phyloP scores from a whole-genome alignment of 768 basidiomycete genomes.

The Pholiota microspora region DNA sequence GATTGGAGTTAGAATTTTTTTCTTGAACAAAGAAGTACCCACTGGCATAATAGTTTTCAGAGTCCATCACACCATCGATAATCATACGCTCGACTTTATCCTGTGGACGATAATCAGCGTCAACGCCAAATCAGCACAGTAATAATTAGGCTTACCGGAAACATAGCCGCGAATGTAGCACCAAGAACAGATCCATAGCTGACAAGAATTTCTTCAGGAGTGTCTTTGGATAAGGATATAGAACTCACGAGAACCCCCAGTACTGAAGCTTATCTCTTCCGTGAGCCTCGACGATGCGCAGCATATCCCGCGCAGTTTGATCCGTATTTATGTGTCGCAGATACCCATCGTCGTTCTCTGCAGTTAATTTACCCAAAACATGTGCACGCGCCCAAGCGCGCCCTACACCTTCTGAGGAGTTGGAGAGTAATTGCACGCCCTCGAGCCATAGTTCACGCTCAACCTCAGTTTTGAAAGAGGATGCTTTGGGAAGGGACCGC shows the following conservation, averaged over 20 bases:
- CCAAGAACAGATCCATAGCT: conserved; percentile 29
- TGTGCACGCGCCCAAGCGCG: conserved; percentile 31
- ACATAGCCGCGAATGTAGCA: conserved; percentile 31
- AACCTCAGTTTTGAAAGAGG: conserved; percentile 28
- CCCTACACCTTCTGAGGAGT: not conserved
- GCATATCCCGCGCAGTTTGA: conserved; percentile 36
- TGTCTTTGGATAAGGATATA: not conserved
- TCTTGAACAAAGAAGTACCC: not conserved
- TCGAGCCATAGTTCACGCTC: not conserved
- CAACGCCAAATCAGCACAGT: not conserved
- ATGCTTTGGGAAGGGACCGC: conserved; percentile 33
- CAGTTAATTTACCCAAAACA: conserved; percentile 29
- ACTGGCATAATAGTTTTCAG: conserved; percentile 38
- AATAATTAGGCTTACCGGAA: conserved; percentile 24
- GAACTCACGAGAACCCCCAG: conserved; percentile 30
- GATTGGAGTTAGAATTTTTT: not conserved
- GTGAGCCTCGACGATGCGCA: conserved; percentile 31
- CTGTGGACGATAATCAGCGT: conserved; percentile 11
- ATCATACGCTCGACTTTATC: conserved; percentile 34
- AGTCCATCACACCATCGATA: conserved; percentile 37
- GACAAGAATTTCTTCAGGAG: not conserved
- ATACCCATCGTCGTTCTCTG: conserved; percentile 26
- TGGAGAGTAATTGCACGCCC: not conserved
- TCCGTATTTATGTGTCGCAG: conserved; percentile 34
- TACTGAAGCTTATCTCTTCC: conserved; percentile 32